Evolutionary conservation across 2,329 filamentous ascomycete genomes (phyloP).

Genomic region (Westerdykella sp.): DNA sequence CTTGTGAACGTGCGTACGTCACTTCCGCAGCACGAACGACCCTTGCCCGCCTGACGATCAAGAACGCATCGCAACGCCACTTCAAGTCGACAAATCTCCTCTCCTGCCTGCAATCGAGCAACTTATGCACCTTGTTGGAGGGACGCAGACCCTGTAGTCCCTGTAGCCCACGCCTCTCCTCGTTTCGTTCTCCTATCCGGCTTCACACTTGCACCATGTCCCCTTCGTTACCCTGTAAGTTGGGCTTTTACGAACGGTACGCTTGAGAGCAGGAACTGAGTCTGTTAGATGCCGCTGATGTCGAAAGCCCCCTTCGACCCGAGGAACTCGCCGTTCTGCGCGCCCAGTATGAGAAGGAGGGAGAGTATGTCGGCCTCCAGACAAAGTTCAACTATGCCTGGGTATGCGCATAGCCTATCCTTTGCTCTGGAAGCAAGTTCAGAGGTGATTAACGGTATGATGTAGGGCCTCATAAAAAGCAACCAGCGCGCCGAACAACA

Average conservation of each 20-base stretch:
- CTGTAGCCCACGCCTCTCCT: too few species aligned
- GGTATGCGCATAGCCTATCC: conserved; percentile 50
- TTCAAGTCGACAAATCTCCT: too few species aligned
- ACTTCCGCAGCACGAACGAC: conserved; percentile 12
- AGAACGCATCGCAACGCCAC: neutral
- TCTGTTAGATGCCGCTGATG: conserved; percentile 82
- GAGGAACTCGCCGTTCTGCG: conserved; percentile 90
- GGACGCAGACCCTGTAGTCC: too few species aligned
- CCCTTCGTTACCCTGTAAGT: conserved; percentile 35
- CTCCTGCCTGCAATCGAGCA: too few species aligned
- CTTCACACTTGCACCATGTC: conserved; percentile 18
- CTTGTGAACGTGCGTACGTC: conserved; percentile 24
- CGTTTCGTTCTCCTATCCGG: neutral
- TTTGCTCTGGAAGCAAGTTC: neutral
- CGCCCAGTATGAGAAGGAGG: conserved; percentile 94
- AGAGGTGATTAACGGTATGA: conserved; percentile 4
- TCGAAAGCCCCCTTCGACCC: conserved; percentile 88
- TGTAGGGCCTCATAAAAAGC: conserved; percentile 90
- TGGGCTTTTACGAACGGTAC: conserved; percentile 1
- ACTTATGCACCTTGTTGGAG: too few species aligned
- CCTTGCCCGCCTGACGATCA: conserved; percentile 9
- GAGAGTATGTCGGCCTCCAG: conserved; percentile 91
- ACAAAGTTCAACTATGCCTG: conserved; percentile 99
- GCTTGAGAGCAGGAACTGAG: conserved; percentile 14
- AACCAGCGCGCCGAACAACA: conserved; percentile 79